A percentile compares a stretch with the other conserved stretches of the same genome.
Conservation (phyloP, 2,329 filamentous ascomycete genomes). For the Cercospora zeina region DNA sequence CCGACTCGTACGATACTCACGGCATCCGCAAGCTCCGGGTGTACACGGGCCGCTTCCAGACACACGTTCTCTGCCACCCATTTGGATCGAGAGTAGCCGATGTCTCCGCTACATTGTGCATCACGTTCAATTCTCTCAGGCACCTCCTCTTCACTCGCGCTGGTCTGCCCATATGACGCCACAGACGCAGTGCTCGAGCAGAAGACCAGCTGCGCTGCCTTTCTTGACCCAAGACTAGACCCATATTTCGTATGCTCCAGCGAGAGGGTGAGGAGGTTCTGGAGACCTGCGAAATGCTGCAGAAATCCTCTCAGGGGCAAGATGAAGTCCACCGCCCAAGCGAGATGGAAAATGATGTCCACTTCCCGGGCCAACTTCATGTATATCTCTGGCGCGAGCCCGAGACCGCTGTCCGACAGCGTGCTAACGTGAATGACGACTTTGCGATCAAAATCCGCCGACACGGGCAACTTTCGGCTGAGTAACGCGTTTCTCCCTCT, state of each 20-base stretch:
- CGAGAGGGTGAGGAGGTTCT: slow-evolving; percentile 53
- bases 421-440: slow-evolving; percentile 51
- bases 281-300: slow-evolving; percentile 54
- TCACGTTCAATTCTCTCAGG: slow-evolving; percentile 47
- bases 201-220: slow-evolving; percentile 47
- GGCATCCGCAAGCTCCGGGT: slow-evolving; percentile 38
- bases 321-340: slow-evolving; percentile 67
- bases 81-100: slow-evolving; percentile 60
- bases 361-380: slow-evolving; percentile 45
- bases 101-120: slow-evolving; percentile 48
- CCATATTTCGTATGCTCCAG: slow-evolving; percentile 33
- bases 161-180: slow-evolving; percentile 43
- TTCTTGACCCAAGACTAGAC: slow-evolving; percentile 20
- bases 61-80: slow-evolving; percentile 62
- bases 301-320: slow-evolving; percentile 56
- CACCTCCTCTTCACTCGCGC: slow-evolving; percentile 37
- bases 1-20: slow-evolving; percentile 52
- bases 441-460: slow-evolving; percentile 40
- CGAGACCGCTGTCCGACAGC: slow-evolving; percentile 53
- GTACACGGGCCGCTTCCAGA: slow-evolving; percentile 39
- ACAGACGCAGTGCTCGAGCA: slow-evolving; percentile 51
- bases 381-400: slow-evolving; percentile 49
- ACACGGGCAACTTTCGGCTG: slow-evolving; percentile 40
- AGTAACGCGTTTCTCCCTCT: slow-evolving; percentile 51
- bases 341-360: slow-evolving; percentile 61